Evolutionary conservation across 163 green algal species (phyloP).

Genomic region (Picocystis sp.): DNA sequence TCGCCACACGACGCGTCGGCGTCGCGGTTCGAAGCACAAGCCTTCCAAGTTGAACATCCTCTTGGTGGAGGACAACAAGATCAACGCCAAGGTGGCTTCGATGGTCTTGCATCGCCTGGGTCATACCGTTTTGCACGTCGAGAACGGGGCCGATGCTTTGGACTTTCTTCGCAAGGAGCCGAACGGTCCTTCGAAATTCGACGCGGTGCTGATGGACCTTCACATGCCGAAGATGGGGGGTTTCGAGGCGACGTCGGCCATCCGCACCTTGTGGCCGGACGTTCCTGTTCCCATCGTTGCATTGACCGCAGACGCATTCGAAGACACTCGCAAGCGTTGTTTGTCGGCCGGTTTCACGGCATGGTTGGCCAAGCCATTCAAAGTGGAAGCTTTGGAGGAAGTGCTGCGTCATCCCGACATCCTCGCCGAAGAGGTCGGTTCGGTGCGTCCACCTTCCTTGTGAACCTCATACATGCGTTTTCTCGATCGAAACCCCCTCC

Average conservation of each 20-base stretch:
- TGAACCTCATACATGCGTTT: no score
- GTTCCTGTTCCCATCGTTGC: constrained; percentile 36
- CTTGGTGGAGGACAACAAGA: constrained; percentile 56
- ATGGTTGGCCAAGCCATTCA: constrained; percentile 58
- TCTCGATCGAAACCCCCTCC: no score
- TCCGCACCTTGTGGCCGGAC: constrained; percentile 26
- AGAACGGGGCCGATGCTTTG: constrained; percentile 35
- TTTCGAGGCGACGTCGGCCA: constrained; percentile 35
- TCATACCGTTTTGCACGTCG: constrained; percentile 21
- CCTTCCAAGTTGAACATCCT: constrained; percentile 29
- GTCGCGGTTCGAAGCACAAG: not conserved
- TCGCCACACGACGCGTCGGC: not conserved
- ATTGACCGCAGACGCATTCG: constrained; percentile 60
- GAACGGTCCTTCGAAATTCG: constrained; percentile 37
- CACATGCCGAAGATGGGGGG: constrained; percentile 62
- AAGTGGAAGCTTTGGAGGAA: constrained; percentile 37
- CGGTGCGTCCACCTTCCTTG: no score
- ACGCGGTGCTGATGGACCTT: constrained; percentile 59
- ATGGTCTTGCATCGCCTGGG: constrained; percentile 36
- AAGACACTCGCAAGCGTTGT: constrained; percentile 51
- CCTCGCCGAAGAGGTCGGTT: no score
- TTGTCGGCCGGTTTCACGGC: constrained; percentile 47
- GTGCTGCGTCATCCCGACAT: constrained; percentile 5
- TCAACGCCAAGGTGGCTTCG: constrained; percentile 57
- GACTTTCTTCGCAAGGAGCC: constrained; percentile 16